These are phyloP conservation scores for Exidia glandulosa DNA, from an alignment of 768 basidiomycete species.

Conservation along the genomic window DNA sequence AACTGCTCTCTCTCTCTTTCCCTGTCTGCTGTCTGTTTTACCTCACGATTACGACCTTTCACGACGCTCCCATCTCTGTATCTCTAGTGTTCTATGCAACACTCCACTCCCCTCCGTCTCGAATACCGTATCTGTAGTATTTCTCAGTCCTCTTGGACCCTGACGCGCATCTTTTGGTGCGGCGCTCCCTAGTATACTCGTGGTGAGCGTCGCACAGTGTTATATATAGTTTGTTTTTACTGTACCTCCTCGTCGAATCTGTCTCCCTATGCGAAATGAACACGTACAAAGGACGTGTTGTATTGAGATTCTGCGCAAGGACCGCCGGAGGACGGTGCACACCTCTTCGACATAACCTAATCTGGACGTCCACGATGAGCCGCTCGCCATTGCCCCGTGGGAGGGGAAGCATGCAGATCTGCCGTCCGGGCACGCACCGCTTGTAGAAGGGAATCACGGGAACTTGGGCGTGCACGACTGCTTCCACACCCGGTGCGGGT, in stretches of 20 bases:
- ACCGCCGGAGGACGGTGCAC: slow-evolving; percentile 13
- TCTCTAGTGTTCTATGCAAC: slow-evolving; percentile 1
- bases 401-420: neutral
- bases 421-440: slow-evolving; percentile 39
- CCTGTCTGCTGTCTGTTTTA: neutral
- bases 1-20: neutral
- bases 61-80: neutral
- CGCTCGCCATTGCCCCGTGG: neutral
- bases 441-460: slow-evolving; percentile 63
- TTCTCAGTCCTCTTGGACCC: neutral
- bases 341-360: slow-evolving; percentile 39
- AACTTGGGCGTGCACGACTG: slow-evolving; percentile 63
- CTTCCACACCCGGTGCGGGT: slow-evolving; percentile 19
- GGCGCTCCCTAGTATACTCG: slow-evolving; percentile 41
- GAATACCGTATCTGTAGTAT: neutral
- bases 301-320: too few species aligned
- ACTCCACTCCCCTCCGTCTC: neutral
- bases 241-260: slow-evolving; percentile 59
- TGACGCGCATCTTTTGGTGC: slow-evolving; percentile 61
- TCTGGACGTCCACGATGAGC: neutral
- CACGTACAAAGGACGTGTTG: too few species aligned
- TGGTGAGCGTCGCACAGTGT: neutral
- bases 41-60: neutral
- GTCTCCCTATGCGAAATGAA: slow-evolving; percentile 43
- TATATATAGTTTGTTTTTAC: neutral